Evolutionary conservation across 306 rosid species (phyloP), one percentile per base, ranked within the genome.

Genomic region (Gastrolobium villosum): DNA sequence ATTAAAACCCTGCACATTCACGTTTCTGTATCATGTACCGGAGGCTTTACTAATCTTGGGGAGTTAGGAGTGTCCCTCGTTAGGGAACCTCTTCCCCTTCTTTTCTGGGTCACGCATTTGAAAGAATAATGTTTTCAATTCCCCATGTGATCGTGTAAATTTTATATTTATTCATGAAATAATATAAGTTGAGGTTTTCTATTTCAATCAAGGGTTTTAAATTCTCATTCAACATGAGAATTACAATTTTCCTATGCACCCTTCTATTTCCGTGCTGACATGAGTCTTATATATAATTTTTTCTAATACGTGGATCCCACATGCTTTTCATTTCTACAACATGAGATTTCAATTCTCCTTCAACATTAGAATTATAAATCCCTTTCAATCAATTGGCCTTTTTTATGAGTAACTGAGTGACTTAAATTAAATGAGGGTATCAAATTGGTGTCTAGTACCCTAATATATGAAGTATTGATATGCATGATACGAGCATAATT

Each of bases 71-170:
- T 65, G 64, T 44, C 76, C 79, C 65, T 57, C 5, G 3, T 3
- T 4, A 74, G 57, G 75, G 79, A 81, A 67, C 64, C 76, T 36
- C 54, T 56, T 20, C 8, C 65, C 76, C 76, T 7, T 66, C 54
- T 65, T 48, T 81, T 74, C 3, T 44, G 75, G 62, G 6, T 65
- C 75, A 32, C 65, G 62, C 54, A 30, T 46, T 68, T 61, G 1
- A n/a, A 45, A 61, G 34, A 62, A 69, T 76, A 41, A 66, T 63
- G 7, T 52, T 45, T 76, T 31, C 52, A 64, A 8, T 63, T 43
- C 13, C 52, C 84, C 14, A 56, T 37, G 71, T 4, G 55, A 31
- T 61, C 31, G n/a, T 61, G 81, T 70, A 80, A 46, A 75, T 84
- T 75, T 54, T 54, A 62, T 65, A 63, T 45, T 36, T 48, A 26